These are phyloP conservation scores for Globisporangium spiculum DNA, from an alignment of 352 stramenopile genomes.

Conservation along the genomic window DNA sequence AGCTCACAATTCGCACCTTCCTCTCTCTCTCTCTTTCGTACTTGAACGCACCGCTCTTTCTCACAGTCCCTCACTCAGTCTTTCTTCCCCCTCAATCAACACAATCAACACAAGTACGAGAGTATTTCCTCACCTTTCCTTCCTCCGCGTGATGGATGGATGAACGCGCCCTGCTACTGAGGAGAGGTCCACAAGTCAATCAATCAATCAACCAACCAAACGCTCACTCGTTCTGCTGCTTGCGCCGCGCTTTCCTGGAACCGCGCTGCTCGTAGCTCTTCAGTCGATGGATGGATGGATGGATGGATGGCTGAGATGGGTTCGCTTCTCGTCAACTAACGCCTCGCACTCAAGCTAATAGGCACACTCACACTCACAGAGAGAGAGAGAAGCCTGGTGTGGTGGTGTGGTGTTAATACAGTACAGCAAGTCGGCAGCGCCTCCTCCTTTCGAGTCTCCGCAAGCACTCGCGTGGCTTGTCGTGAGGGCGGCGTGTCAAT, in stretches of 20 bases:
- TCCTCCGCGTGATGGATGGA: slow-evolving; percentile 9
- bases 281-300: slow-evolving; percentile 1
- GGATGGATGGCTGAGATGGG: slow-evolving; percentile 4
- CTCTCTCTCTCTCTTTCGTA: not conserved
- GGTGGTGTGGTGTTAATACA: not conserved
- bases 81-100: not conserved
- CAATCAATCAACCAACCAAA: not conserved
- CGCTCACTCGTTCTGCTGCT: not conserved
- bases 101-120: not conserved
- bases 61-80: not conserved
- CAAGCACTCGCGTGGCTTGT: not conserved
- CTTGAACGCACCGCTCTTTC: not conserved
- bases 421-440: not conserved
- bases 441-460: not conserved
- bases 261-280: not conserved
- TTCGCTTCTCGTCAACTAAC: slow-evolving; percentile 10
- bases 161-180: not conserved
- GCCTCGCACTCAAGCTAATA: not conserved
- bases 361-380: not conserved
- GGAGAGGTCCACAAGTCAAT: not conserved
- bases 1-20: not conserved
- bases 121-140: slow-evolving; percentile 7
- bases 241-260: not conserved
- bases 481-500: slow-evolving; percentile 3
- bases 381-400: not conserved